phyloP scores from a whole-genome alignment of 768 basidiomycete species.

The Pulveroboletus sp. region DNA sequence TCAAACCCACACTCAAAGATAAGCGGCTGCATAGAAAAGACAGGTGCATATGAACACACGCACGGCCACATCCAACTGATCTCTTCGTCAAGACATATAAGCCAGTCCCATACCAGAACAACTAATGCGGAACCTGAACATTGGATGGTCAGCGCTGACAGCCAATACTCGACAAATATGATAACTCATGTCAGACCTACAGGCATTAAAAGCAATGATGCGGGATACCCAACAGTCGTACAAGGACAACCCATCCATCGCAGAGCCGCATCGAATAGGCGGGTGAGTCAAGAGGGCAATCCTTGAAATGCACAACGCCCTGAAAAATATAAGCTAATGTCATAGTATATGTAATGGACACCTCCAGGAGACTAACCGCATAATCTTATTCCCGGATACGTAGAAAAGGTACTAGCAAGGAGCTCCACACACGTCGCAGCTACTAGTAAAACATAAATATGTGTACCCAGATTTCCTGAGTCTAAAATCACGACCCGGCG shows the following conservation, averaged over 20 bases:
- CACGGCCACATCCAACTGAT: conserved; percentile 8
- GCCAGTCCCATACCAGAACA: conserved; percentile 10
- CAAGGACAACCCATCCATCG: conserved; percentile 4
- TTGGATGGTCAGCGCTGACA: not conserved
- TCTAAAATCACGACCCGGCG: too few relatives aligned
- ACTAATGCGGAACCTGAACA: conserved; percentile 3
- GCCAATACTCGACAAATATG: not conserved
- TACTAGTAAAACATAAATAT: too few relatives aligned
- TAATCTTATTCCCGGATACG: too few relatives aligned
- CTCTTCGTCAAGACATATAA: conserved; percentile 7
- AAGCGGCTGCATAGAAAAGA: not conserved
- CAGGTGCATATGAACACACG: not conserved
- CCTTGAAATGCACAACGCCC: not conserved
- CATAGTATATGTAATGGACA: too few relatives aligned
- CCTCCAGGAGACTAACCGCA: too few relatives aligned
- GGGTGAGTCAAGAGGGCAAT: not conserved
- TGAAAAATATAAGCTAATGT: too few relatives aligned
- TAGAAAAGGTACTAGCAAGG: too few relatives aligned
- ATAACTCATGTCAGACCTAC: not conserved
- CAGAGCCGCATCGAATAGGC: not conserved
- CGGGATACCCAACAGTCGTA: conserved; percentile 13
- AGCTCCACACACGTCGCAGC: too few relatives aligned
- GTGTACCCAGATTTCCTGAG: too few relatives aligned
- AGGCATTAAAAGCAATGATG: conserved; percentile 7
- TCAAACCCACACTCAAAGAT: not conserved